Percentiles rank a stretch among this genome's conserved stretches.
Conservation (phyloP, 768 basidiomycete genomes). For the Chalciporus chontae region DNA sequence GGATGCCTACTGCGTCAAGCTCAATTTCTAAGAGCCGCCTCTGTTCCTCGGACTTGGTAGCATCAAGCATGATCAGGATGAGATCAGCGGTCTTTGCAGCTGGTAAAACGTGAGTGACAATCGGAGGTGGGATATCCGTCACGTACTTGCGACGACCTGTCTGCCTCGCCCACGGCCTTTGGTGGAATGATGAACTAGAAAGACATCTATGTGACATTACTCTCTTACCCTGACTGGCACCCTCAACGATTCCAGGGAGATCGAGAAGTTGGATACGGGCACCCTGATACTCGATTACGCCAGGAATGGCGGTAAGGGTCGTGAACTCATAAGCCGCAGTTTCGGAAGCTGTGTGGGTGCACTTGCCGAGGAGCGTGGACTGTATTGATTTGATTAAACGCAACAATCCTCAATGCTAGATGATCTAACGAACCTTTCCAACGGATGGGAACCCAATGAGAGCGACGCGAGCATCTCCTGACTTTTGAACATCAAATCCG, state of each 20-base stretch:
- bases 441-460: slow-evolving; percentile 96
- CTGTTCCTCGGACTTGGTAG: slow-evolving; percentile 92
- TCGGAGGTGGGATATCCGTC: not conserved
- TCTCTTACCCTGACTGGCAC: slow-evolving; percentile 68
- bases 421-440: slow-evolving; percentile 56
- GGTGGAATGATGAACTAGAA: not conserved
- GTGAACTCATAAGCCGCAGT: slow-evolving; percentile 96
- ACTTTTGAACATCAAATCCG: slow-evolving; percentile 87
- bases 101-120: slow-evolving; percentile 23
- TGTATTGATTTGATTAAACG: slow-evolving; percentile 29
- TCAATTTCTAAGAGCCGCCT: slow-evolving; percentile 85
- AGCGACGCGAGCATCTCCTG: slow-evolving; percentile 87
- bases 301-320: slow-evolving; percentile 92
- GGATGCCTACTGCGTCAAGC: slow-evolving; percentile 94
- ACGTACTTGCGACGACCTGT: slow-evolving; percentile 88
- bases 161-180: slow-evolving; percentile 85
- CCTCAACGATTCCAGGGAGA: slow-evolving; percentile 94
- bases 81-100: slow-evolving; percentile 90
- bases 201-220: not conserved
- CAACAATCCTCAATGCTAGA: not conserved
- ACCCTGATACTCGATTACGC: slow-evolving; percentile 94
- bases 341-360: slow-evolving; percentile 86
- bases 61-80: slow-evolving; percentile 90
- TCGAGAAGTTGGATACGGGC: slow-evolving; percentile 91
- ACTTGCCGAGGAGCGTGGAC: slow-evolving; percentile 89